Conservation (phyloP, 2,329 filamentous ascomycete genomes). For the Diaporthe aspalathi region DNA sequence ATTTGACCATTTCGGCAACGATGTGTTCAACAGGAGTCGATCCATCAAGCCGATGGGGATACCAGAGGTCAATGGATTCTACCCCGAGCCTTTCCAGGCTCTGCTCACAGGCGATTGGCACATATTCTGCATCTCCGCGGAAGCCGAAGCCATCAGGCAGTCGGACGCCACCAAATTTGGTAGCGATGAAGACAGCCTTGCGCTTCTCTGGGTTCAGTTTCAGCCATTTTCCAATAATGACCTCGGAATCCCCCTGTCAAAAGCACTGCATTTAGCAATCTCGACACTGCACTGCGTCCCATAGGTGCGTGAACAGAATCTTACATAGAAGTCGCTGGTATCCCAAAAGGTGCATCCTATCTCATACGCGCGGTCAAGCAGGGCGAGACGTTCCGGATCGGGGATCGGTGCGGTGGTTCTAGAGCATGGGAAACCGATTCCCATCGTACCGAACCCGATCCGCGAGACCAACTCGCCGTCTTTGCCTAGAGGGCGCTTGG, state of each 20-base stretch:
- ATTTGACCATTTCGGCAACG: constrained; percentile 58
- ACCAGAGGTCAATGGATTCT: constrained; percentile 65
- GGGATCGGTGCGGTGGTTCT: constrained; percentile 47
- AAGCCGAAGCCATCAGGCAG: constrained; percentile 37
- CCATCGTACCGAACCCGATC: constrained; percentile 47
- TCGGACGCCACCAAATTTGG: constrained; percentile 47
- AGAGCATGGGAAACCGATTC: constrained; percentile 40
- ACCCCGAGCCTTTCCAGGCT: constrained; percentile 59
- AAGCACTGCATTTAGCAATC: rapidly evolving
- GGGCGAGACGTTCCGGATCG: constrained; percentile 60
- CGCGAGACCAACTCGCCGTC: constrained; percentile 43
- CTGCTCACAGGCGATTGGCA: constrained; percentile 45
- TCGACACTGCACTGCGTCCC: rapidly evolving
- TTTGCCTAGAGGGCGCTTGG: constrained; percentile 41
- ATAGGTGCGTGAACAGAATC: rapidly evolving
- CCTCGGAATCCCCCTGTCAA: constrained; percentile 54
- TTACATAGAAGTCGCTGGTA: constrained; percentile 36
- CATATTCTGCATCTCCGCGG: constrained; percentile 44
- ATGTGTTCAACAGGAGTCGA: constrained; percentile 61
- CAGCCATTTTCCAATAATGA: constrained; percentile 58
- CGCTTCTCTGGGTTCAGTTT: constrained; percentile 57
- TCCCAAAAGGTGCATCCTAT: constrained; percentile 53
- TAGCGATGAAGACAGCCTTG: constrained; percentile 59
- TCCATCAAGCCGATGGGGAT: constrained; percentile 60
- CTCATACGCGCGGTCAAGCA: constrained; percentile 63